Evolutionary conservation across 257 asterid species (phyloP), one percentile per base, ranked within the genome.

Genomic region (Salvia rosmarinus): DNA sequence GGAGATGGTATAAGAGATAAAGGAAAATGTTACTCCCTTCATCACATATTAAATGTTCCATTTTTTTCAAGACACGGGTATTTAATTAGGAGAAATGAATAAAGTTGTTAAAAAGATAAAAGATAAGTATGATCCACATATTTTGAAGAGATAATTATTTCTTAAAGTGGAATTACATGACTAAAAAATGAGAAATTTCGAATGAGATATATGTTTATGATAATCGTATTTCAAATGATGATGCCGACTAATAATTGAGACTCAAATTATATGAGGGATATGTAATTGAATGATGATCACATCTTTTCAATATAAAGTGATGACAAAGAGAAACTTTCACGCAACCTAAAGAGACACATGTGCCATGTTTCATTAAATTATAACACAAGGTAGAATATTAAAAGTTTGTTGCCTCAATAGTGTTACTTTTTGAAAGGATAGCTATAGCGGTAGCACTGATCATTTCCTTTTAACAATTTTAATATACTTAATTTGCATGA

Each of bases 261-360:
- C 20, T 30, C 35, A 43, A 42, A 64, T 70, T 4, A 11, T 19
- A 35, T 17, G 4, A 59, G 25, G 39, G 37, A 3, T 63, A 23
- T 4, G 28, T 34, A 71, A 46, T 71, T 32, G 30, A 30, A 32
- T n/a, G 44, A 52, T 72, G 32, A 62, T 61, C 19, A 49, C 64
- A 37, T 73, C 57, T 63, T 62, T 51, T 40, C 49, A 72, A 6
- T 35, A 49, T 49, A 72, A 68, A 14, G 61, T 62, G 68, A 65
- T 70, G 80, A 70, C 80, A 77, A 77, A 64, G 68, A 64, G 80
- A 77, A 64, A 69, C 64, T 46, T 75, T 62, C 47, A 63, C 43
- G 20, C 58, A 70, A 70, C 37, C 50, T 60, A 68, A 69, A 55
- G 72, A 20, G 34, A 44, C 80, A 77, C 80, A 64, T n/a, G n/a